Base-by-base conservation (phyloP, 768 basidiomycete genomes). In the Pulveroboletus ravenelii region DNA sequence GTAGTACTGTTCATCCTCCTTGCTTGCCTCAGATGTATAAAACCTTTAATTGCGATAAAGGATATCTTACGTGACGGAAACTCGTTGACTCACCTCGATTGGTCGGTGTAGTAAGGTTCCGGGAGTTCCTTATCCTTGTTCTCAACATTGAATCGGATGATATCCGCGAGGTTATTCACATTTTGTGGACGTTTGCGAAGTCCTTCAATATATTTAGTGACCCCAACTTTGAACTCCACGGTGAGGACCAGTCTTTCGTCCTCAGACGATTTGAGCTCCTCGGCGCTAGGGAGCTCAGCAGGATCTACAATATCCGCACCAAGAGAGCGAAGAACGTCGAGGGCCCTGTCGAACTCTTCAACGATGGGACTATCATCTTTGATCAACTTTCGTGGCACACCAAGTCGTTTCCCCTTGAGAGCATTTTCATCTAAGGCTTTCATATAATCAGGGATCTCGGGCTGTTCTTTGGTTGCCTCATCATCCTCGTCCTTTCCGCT, bases 201-300 rank as follows among this genome's bases (percentile, higher is more conserved):
- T 1, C 58, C 68, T 20, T 73, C 55, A 23, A 77, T 75, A 48
- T 78, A 85, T 23, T 65, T 65, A 48, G 78, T 72, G 18, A 85
- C 51, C 50, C 81, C 72, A 40, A 78, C 82, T 72, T 84, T 85
- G 68, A 85, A 79, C 55, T 85, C 85, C 0, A 73, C 69, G 27
- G 74, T 64, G 13, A 82, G 56, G 1, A 85, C 82, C 17, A 78
- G 60, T 0, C 65, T 72, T 61, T 85, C 82, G 48, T 80, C 74
- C 8, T 72, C 70, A 1, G 77, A 76, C 1, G 52, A 53, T 17
- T 70, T 56, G 36, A 82, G 72, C 48, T 80, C 81, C 1, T 75
- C 70, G 0, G 77, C 75, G 30, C 75, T 76, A 0, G 81, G 77
- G 14, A 86, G 65, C 51, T 85, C 80, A 1, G 81, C 79, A 1